A percentile compares a stretch with the other conserved stretches of the same genome.
These are phyloP conservation scores for Candolleomyces aberdarensis DNA, from an alignment of 768 basidiomycete species.

Conservation along the genomic window DNA sequence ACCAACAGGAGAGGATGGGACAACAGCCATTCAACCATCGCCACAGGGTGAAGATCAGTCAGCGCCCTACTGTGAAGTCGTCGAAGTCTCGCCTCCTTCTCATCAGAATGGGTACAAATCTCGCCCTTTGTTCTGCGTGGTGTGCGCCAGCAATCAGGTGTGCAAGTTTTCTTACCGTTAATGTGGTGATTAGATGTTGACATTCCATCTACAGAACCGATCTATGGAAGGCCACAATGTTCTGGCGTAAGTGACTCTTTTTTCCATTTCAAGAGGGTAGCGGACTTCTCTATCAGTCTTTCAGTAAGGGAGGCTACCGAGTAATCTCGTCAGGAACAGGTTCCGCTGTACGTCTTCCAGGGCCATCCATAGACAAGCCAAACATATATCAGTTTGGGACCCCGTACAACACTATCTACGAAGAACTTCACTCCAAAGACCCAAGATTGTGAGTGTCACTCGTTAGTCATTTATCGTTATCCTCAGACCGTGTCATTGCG, in stretches of 20 bases:
- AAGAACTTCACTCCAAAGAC: slow-evolving; percentile 85
- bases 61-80: neutral
- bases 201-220: slow-evolving; percentile 62
- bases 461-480: neutral
- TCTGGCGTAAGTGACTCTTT: slow-evolving; percentile 59
- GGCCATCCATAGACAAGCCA: slow-evolving; percentile 94
- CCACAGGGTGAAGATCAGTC: neutral
- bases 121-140: slow-evolving; percentile 91
- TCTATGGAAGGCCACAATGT: slow-evolving; percentile 98
- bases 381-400: slow-evolving; percentile 97
- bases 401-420: slow-evolving; percentile 93
- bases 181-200: slow-evolving; percentile 8
- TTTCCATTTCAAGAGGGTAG: neutral
- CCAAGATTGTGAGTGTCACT: slow-evolving; percentile 62
- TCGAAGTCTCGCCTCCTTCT: neutral
- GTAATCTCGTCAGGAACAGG: slow-evolving; percentile 97
- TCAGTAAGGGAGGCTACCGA: slow-evolving; percentile 79
- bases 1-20: neutral
- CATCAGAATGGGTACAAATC: slow-evolving; percentile 44
- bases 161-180: slow-evolving; percentile 20
- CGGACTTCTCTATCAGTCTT: slow-evolving; percentile 27
- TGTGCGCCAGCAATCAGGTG: slow-evolving; percentile 99
- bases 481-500: slow-evolving; percentile 1
- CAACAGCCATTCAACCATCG: neutral
- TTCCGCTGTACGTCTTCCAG: slow-evolving; percentile 93